phyloP scores from a whole-genome alignment of 495 filamentous ascomycete genomes.

The Aspergillus bertholletiae region DNA sequence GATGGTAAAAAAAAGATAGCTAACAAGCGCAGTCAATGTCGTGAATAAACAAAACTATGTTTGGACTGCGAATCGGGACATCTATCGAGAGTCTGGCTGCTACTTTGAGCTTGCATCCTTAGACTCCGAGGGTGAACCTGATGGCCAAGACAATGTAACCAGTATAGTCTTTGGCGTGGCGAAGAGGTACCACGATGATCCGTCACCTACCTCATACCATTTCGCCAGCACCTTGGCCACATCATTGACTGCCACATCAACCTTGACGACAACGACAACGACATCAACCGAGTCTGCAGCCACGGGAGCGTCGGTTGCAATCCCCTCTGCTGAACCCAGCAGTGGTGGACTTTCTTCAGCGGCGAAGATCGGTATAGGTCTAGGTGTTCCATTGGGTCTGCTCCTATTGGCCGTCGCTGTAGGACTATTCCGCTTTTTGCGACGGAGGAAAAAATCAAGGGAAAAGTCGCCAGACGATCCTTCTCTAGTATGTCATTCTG shows the following conservation, averaged over 20 bases:
- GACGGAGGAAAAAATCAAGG: neutral
- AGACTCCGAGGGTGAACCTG: neutral
- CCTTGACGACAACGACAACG: neutral
- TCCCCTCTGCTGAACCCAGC: neutral
- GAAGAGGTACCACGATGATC: constrained; percentile 12
- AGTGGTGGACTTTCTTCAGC: neutral
- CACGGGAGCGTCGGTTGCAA: neutral
- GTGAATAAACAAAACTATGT: constrained; percentile 11
- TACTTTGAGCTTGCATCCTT: constrained; percentile 11
- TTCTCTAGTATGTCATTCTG: neutral
- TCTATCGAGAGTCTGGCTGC: constrained; percentile 15
- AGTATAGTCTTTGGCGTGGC: constrained; percentile 11
- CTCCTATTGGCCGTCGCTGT: neutral
- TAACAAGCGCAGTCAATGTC: constrained; percentile 4
- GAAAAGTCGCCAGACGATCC: neutral
- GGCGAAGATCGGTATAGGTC: neutral
- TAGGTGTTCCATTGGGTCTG: neutral
- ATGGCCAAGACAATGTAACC: constrained; percentile 8
- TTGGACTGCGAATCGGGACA: constrained; percentile 13
- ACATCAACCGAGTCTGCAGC: neutral
- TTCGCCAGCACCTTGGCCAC: constrained; percentile 1
- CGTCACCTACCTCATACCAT: constrained; percentile 12
- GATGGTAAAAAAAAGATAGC: neutral
- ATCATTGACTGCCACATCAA: neutral
- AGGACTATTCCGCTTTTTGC: neutral